Evolutionary conservation across 83 land plant genomes (phyloP).

Genomic region (Picea abies): DNA sequence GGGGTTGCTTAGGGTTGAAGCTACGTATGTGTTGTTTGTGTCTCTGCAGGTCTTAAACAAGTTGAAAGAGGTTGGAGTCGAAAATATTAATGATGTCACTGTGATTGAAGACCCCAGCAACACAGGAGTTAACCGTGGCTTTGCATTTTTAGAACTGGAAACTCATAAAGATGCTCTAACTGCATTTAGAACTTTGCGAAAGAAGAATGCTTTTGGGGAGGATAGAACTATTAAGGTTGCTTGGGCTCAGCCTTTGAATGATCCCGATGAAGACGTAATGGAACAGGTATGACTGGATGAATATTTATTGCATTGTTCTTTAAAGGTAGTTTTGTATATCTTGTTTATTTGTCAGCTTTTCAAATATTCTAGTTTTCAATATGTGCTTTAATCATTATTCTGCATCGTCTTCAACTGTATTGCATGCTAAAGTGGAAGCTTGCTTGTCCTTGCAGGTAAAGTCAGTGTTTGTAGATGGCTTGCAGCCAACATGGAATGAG

Average conservation of each 20-base stretch:
- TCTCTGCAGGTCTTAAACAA: constrained; percentile 37
- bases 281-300: constrained; percentile 31
- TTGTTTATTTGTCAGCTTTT: not conserved
- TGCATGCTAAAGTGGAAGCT: not conserved
- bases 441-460: constrained; percentile 38
- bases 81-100: constrained; percentile 42
- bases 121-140: constrained; percentile 48
- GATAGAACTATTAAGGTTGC: constrained; percentile 56
- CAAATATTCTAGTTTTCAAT: not conserved
- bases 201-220: constrained; percentile 37
- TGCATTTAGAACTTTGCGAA: constrained; percentile 36
- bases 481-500: constrained; percentile 56
- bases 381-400: not conserved
- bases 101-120: constrained; percentile 41
- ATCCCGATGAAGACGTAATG: constrained; percentile 55
- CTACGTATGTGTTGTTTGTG: not conserved
- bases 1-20: not conserved
- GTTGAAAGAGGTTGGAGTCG: constrained; percentile 36
- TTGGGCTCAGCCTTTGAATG: constrained; percentile 60
- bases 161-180: constrained; percentile 48
- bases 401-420: not conserved
- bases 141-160: constrained; percentile 49
- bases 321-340: not conserved
- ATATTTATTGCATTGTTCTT: not conserved
- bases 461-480: constrained; percentile 53